phyloP scores from a whole-genome alignment of 495 filamentous ascomycete genomes.

The Penicillium salamii region DNA sequence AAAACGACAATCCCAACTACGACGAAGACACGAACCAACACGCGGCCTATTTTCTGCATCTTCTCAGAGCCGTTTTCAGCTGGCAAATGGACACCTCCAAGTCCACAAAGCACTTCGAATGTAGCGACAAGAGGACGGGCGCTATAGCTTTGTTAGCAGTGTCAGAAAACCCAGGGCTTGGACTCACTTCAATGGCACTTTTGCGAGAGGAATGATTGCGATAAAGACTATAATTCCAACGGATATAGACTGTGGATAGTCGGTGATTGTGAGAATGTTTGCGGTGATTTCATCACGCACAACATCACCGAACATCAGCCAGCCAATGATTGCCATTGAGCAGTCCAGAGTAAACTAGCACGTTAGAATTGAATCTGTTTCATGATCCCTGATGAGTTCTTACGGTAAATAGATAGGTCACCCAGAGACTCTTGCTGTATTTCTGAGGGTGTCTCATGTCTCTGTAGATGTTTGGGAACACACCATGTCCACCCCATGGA shows the following conservation, averaged over 20 bases:
- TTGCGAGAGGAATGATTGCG: constrained; percentile 90
- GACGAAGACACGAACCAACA: constrained; percentile 57
- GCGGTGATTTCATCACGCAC: constrained; percentile 87
- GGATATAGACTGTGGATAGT: constrained; percentile 73
- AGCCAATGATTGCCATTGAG: constrained; percentile 74
- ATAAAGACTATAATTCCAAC: constrained; percentile 80
- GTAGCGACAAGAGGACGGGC: constrained; percentile 84
- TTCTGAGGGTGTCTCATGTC: constrained; percentile 96
- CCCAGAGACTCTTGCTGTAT: constrained; percentile 71
- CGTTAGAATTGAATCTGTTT: constrained; percentile 9
- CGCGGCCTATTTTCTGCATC: constrained; percentile 56
- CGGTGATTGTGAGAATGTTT: constrained; percentile 70
- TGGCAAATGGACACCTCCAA: constrained; percentile 43
- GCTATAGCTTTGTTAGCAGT: constrained; percentile 35
- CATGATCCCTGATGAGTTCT: constrained; percentile 18
- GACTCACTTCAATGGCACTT: constrained; percentile 82
- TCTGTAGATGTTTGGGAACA: constrained; percentile 96
- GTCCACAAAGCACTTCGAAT: constrained; percentile 72
- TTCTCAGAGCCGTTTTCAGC: constrained; percentile 52
- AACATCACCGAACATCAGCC: constrained; percentile 89
- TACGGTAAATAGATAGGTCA: constrained; percentile 90
- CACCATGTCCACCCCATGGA: constrained; percentile 92
- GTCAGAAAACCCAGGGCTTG: neutral
- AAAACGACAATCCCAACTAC: constrained; percentile 61
- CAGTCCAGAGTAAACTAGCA: constrained; percentile 73